Evolutionary conservation across 306 rosid species (phyloP).

Genomic region (Cucurbita moschata): DNA sequence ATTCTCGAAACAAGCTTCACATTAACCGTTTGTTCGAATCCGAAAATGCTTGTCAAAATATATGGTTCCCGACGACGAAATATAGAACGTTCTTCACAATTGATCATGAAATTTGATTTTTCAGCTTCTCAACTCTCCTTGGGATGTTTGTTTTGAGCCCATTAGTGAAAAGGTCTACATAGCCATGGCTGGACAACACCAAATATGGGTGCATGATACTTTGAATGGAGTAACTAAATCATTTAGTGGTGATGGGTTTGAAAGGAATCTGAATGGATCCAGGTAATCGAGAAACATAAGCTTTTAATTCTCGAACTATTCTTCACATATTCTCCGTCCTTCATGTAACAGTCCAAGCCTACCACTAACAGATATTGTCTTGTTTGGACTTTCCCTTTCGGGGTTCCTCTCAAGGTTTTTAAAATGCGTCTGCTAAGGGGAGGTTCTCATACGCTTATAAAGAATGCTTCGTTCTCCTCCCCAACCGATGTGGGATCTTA

Average conservation of each 20-base stretch:
- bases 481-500: no score
- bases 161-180: slow-evolving; percentile 62
- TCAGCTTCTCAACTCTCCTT: slow-evolving; percentile 96
- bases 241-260: slow-evolving; percentile 91
- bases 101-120: background rate
- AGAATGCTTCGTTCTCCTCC: no score
- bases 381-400: no score
- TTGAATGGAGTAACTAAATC: slow-evolving; percentile 46
- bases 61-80: background rate
- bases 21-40: background rate
- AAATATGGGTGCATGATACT: slow-evolving; percentile 75
- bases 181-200: slow-evolving; percentile 98
- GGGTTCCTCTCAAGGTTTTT: no score
- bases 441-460: no score
- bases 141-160: slow-evolving; percentile 96
- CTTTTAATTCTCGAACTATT: background rate
- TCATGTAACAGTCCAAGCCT: no score
- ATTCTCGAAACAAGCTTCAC: slow-evolving; percentile 9
- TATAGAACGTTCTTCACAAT: background rate
- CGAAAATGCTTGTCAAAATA: background rate
- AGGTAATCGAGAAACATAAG: slow-evolving; percentile 30
- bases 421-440: no score
- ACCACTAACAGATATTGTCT: no score
- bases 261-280: slow-evolving; percentile 83
- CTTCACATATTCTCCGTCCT: no score